These are phyloP conservation scores for Suhomyces yuchorum DNA, from an alignment of 1,139 yeast species.

Conservation along the genomic window DNA sequence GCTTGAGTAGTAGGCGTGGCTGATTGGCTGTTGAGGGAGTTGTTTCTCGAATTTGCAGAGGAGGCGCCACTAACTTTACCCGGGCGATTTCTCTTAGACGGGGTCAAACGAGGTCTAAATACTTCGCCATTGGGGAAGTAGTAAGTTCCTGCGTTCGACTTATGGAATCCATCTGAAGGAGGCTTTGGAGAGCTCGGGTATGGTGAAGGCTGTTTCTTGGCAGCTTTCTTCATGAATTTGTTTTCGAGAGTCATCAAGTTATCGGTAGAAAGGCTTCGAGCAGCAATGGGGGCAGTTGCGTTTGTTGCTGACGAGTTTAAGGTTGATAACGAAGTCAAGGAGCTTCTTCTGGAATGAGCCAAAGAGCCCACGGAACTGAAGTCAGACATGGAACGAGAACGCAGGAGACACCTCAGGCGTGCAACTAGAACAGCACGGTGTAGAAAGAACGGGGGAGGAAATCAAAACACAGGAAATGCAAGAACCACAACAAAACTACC, in stretches of 20 bases:
- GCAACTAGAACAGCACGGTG: background rate
- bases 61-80: conserved; percentile 21
- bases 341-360: conserved; percentile 31
- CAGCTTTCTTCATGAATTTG: conserved; percentile 37
- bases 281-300: conserved; percentile 5
- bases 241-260: conserved; percentile 41
- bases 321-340: conserved; percentile 37
- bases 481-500: background rate
- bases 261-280: conserved; percentile 43
- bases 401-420: background rate
- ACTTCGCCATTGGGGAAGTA: conserved; percentile 60
- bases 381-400: conserved; percentile 1
- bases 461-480: background rate
- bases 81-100: conserved; percentile 43
- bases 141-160: conserved; percentile 34
- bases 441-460: background rate
- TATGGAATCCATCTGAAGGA: conserved; percentile 21
- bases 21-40: conserved; percentile 12
- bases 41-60: conserved; percentile 5
- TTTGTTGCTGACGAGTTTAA: conserved; percentile 11
- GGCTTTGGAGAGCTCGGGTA: background rate
- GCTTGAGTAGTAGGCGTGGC: background rate
- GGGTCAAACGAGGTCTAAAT: conserved; percentile 49
- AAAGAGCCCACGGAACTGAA: background rate
- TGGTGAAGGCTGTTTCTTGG: conserved; percentile 8